Percentiles rank a stretch among this genome's conserved stretches.
Conservation (phyloP, 176 grass and related monocot species). For the Thinopyrum elongatum region DNA sequence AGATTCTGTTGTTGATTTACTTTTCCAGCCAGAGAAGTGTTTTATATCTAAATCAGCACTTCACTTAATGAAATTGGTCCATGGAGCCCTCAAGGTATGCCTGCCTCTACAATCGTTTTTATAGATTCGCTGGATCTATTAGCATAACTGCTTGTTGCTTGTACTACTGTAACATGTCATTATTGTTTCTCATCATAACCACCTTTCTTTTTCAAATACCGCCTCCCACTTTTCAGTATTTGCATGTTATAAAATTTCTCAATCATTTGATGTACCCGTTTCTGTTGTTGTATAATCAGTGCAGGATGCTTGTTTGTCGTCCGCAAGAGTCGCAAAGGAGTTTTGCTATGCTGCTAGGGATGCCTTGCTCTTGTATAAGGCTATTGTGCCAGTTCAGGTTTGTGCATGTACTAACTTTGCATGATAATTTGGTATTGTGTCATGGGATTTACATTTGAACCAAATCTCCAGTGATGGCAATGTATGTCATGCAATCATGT, state of each 20-base stretch:
- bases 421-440: slow-evolving; percentile 10
- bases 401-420: slow-evolving; percentile 30
- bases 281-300: slow-evolving; percentile 71
- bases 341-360: slow-evolving; percentile 92
- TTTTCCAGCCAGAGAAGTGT: slow-evolving; percentile 78
- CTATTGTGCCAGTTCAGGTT: slow-evolving; percentile 87
- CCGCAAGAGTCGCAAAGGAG: slow-evolving; percentile 83
- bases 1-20: slow-evolving; percentile 75
- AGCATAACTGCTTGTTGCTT: not conserved
- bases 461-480: slow-evolving; percentile 3
- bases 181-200: slow-evolving; percentile 4
- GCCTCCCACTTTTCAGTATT: not conserved
- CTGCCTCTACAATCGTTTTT: slow-evolving; percentile 17
- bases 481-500: not conserved
- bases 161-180: slow-evolving; percentile 1
- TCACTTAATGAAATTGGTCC: slow-evolving; percentile 76
- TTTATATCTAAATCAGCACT: slow-evolving; percentile 79
- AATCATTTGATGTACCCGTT: slow-evolving; percentile 45
- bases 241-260: not conserved
- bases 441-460: slow-evolving; percentile 4
- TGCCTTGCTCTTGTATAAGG: slow-evolving; percentile 87
- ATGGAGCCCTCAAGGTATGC: slow-evolving; percentile 86
- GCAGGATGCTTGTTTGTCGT: slow-evolving; percentile 98
- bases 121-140: slow-evolving; percentile 9
- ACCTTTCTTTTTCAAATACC: slow-evolving; percentile 22